phyloP scores from a whole-genome alignment of 2,329 filamentous ascomycete genomes.

The Calonectria leucothoes region DNA sequence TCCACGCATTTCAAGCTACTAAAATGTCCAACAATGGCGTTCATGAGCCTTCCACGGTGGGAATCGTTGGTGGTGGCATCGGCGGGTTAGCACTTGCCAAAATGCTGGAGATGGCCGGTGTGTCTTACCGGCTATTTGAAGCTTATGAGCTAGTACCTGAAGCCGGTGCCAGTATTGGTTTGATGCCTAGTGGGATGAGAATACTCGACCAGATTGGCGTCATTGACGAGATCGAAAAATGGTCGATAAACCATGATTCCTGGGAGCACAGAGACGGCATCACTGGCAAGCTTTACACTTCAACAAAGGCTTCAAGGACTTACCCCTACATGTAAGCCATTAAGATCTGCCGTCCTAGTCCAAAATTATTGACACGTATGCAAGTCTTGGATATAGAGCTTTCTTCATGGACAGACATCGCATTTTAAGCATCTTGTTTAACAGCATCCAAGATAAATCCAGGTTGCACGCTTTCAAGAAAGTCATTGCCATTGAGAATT shows the following conservation, averaged over 20 bases:
- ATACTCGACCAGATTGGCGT: background rate
- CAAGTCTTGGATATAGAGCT: background rate
- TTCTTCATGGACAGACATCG: background rate
- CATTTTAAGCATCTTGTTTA: background rate
- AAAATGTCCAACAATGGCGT: background rate
- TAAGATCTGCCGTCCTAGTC: background rate
- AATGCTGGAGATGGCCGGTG: background rate
- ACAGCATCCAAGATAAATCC: background rate
- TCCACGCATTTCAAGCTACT: background rate
- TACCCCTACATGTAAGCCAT: background rate
- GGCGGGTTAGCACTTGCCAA: background rate
- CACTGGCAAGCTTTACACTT: background rate
- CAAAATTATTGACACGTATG: background rate
- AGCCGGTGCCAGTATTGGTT: background rate
- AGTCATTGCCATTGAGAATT: background rate
- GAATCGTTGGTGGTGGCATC: background rate
- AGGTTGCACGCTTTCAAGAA: background rate
- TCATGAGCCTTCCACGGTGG: background rate
- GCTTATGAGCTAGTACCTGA: background rate
- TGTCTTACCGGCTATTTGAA: background rate
- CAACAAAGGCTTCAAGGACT: background rate
- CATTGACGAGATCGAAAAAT: background rate
- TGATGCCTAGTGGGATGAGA: background rate
- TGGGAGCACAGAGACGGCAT: background rate
- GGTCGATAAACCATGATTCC: background rate